Conservation (phyloP, 331 rosid species). For the Malus hybrid region DNA sequence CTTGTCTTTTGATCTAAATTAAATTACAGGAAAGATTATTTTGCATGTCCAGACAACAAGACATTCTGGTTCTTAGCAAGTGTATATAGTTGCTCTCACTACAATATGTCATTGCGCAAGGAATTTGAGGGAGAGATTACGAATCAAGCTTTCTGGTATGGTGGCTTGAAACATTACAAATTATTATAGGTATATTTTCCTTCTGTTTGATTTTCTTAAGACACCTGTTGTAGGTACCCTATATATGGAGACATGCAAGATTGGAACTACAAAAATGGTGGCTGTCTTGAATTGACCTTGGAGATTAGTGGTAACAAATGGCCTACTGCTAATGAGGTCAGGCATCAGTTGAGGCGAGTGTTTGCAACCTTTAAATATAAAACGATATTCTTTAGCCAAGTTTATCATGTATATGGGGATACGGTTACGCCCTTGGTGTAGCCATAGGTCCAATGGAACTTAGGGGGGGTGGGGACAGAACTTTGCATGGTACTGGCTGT, state of each 20-base stretch:
- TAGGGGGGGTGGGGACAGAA: not conserved
- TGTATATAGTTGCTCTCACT: constrained; percentile 77
- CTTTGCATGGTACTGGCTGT: not conserved
- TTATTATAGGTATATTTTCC: not conserved
- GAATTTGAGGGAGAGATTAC: constrained; percentile 79
- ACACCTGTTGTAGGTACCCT: constrained; percentile 75
- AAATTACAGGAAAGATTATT: constrained; percentile 57
- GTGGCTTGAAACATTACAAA: not conserved
- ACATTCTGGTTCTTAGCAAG: constrained; percentile 76
- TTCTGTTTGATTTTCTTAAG: constrained; percentile 13
- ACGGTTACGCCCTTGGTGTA: not conserved
- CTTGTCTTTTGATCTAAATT: constrained; percentile 16
- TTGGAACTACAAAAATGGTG: constrained; percentile 80
- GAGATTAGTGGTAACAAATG: constrained; percentile 92
- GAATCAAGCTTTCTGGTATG: constrained; percentile 87
- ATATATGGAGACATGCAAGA: constrained; percentile 98
- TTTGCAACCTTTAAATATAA: not conserved
- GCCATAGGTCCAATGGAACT: not conserved
- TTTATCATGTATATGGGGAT: not conserved
- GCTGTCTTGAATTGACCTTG: constrained; percentile 85
- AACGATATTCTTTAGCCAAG: not conserved
- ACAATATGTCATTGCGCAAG: constrained; percentile 78
- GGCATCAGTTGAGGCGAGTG: not conserved
- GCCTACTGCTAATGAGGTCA: constrained; percentile 81
- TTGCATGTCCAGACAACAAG: constrained; percentile 83